Base-by-base conservation (phyloP, 1,284 basidiomycete species). In the Spongispora temasekensis region DNA sequence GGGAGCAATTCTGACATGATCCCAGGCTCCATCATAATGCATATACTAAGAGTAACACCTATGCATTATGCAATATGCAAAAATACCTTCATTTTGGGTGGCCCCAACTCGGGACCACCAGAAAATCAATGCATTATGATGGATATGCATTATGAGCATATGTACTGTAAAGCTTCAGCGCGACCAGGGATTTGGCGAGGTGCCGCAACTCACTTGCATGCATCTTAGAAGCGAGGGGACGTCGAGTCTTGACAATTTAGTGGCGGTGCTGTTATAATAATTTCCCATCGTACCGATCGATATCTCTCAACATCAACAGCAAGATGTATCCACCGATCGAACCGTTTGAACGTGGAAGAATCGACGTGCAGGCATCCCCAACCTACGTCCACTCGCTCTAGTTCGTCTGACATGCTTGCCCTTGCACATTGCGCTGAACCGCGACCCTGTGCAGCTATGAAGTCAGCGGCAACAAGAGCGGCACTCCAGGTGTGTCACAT, bases 401-500 rank as follows among this genome's bases (percentile, higher is more conserved):
- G 93, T 94, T 69, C 73, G 90, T 80, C 40, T 34, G 23, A 42
- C 44, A 9, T 48, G 2, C 40, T 60, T 37, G 28, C 23, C 30
- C 64, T 63, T 10, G 63, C 56, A 12, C 28, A 28, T 42, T n/a
- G 12, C 37, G 17, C 25, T 25, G 48, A 50, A 35, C n/a, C n/a
- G n/a, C n/a, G n/a, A n/a, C 21, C 17, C 15, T 51, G 15, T 66
- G 32, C 64, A 94, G 93, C 77, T 94, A 91, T 69, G 91, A 94
- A 73, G 68, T 94, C 57, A 86, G 85, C 64, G 93, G 93, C 46
- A 94, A 91, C 67, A 84, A 84, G 61, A 79, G 86, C 31, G 93
- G 93, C 21, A 81, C 79, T 58, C 91, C 93, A 72, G 91, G 92
- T 89, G 68, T 44, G 79, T 69, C 13, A n/a, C 57, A 53, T 52